Percentiles rank a stretch among this genome's conserved stretches.
phyloP scores from a whole-genome alignment of 2,329 filamentous ascomycete genomes.

The Apiospora pterosperma region DNA sequence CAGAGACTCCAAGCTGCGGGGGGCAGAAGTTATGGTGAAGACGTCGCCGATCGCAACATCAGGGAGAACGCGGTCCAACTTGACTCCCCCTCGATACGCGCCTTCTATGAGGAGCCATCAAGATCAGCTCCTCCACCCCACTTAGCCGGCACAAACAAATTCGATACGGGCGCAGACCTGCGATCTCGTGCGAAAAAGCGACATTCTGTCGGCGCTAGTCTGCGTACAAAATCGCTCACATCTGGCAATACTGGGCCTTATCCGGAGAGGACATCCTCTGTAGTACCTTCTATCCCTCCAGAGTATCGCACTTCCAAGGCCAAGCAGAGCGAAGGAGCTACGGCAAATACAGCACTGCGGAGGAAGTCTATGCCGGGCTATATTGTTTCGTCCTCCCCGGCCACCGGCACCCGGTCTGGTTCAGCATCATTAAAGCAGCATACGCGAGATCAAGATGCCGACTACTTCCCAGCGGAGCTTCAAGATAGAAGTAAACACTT shows the following conservation, averaged over 20 bases:
- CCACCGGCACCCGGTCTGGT: background rate
- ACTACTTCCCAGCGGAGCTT: constrained; percentile 18
- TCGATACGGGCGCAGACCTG: background rate
- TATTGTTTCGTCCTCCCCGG: background rate
- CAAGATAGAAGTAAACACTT: background rate
- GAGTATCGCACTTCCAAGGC: background rate
- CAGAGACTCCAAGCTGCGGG: constrained; percentile 48
- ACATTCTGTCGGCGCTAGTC: constrained; percentile 19
- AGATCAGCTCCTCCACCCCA: background rate
- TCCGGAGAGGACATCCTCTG: constrained; percentile 16
- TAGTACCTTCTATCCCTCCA: constrained; percentile 9
- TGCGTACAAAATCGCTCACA: constrained; percentile 16
- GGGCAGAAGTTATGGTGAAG: constrained; percentile 57
- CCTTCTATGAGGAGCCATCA: constrained; percentile 28
- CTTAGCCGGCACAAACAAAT: background rate
- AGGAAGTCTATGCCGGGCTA: constrained; percentile 7
- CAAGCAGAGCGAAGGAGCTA: background rate
- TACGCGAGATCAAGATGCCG: constrained; percentile 7
- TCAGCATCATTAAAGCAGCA: background rate
- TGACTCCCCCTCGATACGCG: constrained; percentile 29
- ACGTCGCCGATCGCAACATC: constrained; percentile 61
- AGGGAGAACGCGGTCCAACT: constrained; percentile 32
- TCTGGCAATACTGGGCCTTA: constrained; percentile 10
- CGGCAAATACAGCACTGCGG: background rate
- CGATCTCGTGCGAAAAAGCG: constrained; percentile 12